phyloP scores from a whole-genome alignment of 768 basidiomycete genomes.

The Kwoniella mangroviensis region DNA sequence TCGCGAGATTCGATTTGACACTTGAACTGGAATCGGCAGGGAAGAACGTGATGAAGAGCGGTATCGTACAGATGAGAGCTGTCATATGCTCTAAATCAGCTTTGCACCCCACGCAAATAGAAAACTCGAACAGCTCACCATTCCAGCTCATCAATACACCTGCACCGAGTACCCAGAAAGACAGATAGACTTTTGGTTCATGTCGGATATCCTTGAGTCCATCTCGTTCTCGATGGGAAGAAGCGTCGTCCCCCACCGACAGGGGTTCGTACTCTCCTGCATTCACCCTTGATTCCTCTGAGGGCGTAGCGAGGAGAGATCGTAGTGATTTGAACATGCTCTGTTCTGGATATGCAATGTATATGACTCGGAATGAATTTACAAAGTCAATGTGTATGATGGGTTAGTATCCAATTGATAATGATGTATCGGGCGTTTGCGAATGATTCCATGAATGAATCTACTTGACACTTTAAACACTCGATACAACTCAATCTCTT shows the following conservation, averaged over 20 bases:
- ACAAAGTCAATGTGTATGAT: background rate
- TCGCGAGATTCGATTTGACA: conserved; percentile 66
- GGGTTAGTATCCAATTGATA: background rate
- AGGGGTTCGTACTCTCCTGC: conserved; percentile 29
- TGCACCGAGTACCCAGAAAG: conserved; percentile 67
- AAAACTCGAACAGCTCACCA: conserved; percentile 63
- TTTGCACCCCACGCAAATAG: background rate
- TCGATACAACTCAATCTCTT: background rate
- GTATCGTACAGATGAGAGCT: conserved; percentile 86
- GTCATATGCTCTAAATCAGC: background rate
- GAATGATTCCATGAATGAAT: background rate
- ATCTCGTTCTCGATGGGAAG: background rate
- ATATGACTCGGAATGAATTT: background rate
- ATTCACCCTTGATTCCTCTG: background rate
- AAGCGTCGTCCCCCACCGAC: conserved; percentile 28
- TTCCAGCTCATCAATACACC: conserved; percentile 88
- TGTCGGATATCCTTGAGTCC: conserved; percentile 20
- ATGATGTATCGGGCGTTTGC: background rate
- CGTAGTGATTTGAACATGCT: conserved; percentile 22
- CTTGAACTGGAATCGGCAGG: conserved; percentile 66
- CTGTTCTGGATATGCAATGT: background rate
- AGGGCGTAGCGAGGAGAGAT: conserved; percentile 4
- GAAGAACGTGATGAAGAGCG: conserved; percentile 77
- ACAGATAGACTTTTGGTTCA: conserved; percentile 38
- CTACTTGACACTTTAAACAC: background rate